phyloP scores from a whole-genome alignment of 768 basidiomycete genomes.

The Clavaria fumosa region DNA sequence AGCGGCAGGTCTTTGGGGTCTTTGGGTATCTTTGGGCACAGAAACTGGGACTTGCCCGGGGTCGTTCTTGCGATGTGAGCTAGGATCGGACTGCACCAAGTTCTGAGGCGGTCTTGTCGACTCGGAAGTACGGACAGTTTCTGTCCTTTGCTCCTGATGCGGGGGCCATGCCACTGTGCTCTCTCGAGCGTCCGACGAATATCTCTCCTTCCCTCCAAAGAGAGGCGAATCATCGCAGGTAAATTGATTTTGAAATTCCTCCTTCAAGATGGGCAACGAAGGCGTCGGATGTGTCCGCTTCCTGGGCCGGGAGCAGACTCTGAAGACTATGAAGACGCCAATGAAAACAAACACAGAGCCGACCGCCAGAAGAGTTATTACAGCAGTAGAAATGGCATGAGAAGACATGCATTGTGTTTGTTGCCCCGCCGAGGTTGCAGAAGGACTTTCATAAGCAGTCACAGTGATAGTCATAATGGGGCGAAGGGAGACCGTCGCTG shows the following conservation, averaged over 20 bases:
- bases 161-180: no score
- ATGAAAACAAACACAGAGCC: conserved; percentile 34
- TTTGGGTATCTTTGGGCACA: no score
- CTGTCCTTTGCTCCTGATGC: no score
- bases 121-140: no score
- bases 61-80: conserved; percentile 4
- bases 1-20: no score
- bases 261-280: conserved; percentile 56
- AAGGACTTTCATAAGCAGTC: conserved; percentile 1
- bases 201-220: conserved; percentile 60
- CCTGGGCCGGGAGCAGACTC: conserved; percentile 32
- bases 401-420: conserved; percentile 8
- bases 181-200: no score
- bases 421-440: background rate
- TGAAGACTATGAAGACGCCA: conserved; percentile 31
- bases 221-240: conserved; percentile 48
- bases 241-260: conserved; percentile 28
- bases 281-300: conserved; percentile 46
- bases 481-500: no score
- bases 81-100: background rate
- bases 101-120: no score
- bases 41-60: conserved; percentile 17
- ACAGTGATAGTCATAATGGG: no score
- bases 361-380: conserved; percentile 38
- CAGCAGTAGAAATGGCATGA: conserved; percentile 29